Evolutionary conservation across 2,329 filamentous ascomycete species (phyloP).

Genomic region (Fusarium sp.): DNA sequence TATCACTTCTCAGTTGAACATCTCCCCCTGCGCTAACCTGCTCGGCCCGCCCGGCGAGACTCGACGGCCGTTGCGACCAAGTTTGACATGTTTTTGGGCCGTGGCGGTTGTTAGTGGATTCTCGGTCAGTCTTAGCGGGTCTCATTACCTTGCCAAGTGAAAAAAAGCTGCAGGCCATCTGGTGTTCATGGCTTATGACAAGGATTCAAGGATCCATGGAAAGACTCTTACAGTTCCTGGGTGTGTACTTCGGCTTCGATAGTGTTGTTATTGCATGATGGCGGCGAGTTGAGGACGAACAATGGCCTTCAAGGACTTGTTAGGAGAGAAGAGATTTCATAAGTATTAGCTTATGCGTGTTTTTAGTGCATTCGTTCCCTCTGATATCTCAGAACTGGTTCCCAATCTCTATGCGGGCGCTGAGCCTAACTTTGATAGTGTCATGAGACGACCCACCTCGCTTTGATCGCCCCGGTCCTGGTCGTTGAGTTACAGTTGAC

Average conservation of each 20-base stretch:
- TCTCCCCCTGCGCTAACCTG: slow-evolving; percentile 24
- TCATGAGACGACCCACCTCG: slow-evolving; percentile 46
- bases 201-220: slow-evolving; percentile 25
- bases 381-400: slow-evolving; percentile 18
- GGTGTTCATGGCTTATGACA: slow-evolving; percentile 35
- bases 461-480: slow-evolving; percentile 39
- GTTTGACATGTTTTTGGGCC: slow-evolving; percentile 24
- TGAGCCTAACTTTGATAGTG: slow-evolving; percentile 45
- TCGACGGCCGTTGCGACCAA: slow-evolving; percentile 39
- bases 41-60: slow-evolving; percentile 42
- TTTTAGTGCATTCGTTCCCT: slow-evolving; percentile 5
- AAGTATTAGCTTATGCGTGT: slow-evolving; percentile 5
- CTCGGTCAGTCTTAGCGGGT: slow-evolving; percentile 29
- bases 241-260: slow-evolving; percentile 1
- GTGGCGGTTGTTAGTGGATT: slow-evolving; percentile 39
- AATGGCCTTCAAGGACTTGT: background rate
- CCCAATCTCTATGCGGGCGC: slow-evolving; percentile 30
- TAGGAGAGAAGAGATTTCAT: background rate
- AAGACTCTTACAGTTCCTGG: slow-evolving; percentile 17
- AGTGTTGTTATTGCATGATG: slow-evolving; percentile 1
- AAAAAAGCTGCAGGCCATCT: slow-evolving; percentile 31
- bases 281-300: background rate
- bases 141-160: slow-evolving; percentile 16
- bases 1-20: slow-evolving; percentile 22
- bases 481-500: slow-evolving; percentile 38